A percentile compares a stretch with the other conserved stretches of the same genome.
Conservation (phyloP, 2,329 filamentous ascomycete genomes). For the Fonsecaea nubica region DNA sequence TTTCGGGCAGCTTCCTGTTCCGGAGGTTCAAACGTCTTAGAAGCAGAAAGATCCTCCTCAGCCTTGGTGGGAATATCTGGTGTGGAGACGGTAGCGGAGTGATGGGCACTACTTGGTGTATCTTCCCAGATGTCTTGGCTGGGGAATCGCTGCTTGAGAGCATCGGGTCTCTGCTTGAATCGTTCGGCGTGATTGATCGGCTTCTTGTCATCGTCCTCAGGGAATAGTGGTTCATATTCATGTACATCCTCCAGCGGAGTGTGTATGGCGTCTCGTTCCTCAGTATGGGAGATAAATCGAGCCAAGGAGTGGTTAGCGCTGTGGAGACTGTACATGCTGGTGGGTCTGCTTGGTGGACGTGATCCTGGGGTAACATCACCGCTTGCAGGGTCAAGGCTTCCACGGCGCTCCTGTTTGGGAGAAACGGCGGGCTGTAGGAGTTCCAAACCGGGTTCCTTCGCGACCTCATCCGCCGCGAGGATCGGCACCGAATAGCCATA, state of each 20-base stretch:
- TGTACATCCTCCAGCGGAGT: constrained; percentile 85
- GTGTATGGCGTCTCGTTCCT: constrained; percentile 58
- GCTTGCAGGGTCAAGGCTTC: constrained; percentile 63
- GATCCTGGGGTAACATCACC: constrained; percentile 61
- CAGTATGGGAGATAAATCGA: constrained; percentile 62
- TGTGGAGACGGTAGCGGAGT: constrained; percentile 79
- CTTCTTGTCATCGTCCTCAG: constrained; percentile 72
- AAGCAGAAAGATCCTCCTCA: constrained; percentile 42
- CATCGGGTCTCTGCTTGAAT: constrained; percentile 60
- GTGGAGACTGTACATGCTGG: constrained; percentile 66
- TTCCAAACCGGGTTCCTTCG: constrained; percentile 72
- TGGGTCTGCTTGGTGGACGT: constrained; percentile 68
- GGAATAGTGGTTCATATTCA: constrained; percentile 94
- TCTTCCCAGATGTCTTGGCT: constrained; percentile 99
- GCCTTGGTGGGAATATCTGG: constrained; percentile 65
- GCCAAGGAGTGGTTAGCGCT: constrained; percentile 47
- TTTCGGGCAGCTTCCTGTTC: constrained; percentile 57
- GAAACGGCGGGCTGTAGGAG: constrained; percentile 80
- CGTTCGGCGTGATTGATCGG: constrained; percentile 61
- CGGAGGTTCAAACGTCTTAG: constrained; percentile 48
- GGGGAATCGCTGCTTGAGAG: constrained; percentile 75
- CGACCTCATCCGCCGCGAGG: constrained; percentile 84
- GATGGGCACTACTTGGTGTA: constrained; percentile 81
- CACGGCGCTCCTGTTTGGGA: constrained; percentile 70
- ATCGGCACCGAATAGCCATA: constrained; percentile 76